phyloP scores from a whole-genome alignment of 495 filamentous ascomycete genomes.

The Bryoglossum gracile region DNA sequence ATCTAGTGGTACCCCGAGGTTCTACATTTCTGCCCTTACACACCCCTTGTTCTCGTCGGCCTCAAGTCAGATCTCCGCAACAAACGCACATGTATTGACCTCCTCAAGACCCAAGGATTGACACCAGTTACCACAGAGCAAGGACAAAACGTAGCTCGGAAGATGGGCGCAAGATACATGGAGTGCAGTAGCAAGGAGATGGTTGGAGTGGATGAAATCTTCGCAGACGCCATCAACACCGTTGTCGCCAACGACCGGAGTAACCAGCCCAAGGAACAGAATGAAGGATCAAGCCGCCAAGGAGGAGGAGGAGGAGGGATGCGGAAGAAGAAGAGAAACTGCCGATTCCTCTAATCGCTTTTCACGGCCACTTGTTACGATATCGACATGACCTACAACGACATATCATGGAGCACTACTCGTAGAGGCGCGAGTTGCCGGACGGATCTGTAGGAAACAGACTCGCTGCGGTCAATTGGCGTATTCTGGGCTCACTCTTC shows the following conservation, averaged over 20 bases:
- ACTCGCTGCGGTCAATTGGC: slow-evolving; percentile 7
- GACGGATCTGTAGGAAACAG: slow-evolving; percentile 14
- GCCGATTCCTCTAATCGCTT: slow-evolving; percentile 57
- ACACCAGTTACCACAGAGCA: slow-evolving; percentile 90
- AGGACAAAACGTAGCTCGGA: slow-evolving; percentile 74
- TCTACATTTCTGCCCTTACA: slow-evolving; percentile 96
- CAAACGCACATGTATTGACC: slow-evolving; percentile 93
- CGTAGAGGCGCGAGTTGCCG: slow-evolving; percentile 7
- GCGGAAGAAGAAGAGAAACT: slow-evolving; percentile 65
- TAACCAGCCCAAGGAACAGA: slow-evolving; percentile 31
- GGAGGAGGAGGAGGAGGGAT: slow-evolving; percentile 4
- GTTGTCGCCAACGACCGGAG: slow-evolving; percentile 64
- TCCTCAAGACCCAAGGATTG: slow-evolving; percentile 94
- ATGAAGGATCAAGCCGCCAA: too few relatives aligned
- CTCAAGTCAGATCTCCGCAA: slow-evolving; percentile 92
- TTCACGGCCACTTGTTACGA: slow-evolving; percentile 21
- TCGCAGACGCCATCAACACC: slow-evolving; percentile 78
- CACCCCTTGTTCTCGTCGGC: slow-evolving; percentile 88
- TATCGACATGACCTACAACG: slow-evolving; percentile 24
- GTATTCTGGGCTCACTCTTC: slow-evolving; percentile 15
- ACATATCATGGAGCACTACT: slow-evolving; percentile 22
- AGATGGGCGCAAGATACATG: slow-evolving; percentile 92
- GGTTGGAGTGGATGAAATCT: slow-evolving; percentile 91
- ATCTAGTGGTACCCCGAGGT: slow-evolving; percentile 97
- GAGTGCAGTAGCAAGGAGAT: slow-evolving; percentile 98